Base-by-base conservation (phyloP, 169 alveolate species). In the Eimeria tenella region DNA sequence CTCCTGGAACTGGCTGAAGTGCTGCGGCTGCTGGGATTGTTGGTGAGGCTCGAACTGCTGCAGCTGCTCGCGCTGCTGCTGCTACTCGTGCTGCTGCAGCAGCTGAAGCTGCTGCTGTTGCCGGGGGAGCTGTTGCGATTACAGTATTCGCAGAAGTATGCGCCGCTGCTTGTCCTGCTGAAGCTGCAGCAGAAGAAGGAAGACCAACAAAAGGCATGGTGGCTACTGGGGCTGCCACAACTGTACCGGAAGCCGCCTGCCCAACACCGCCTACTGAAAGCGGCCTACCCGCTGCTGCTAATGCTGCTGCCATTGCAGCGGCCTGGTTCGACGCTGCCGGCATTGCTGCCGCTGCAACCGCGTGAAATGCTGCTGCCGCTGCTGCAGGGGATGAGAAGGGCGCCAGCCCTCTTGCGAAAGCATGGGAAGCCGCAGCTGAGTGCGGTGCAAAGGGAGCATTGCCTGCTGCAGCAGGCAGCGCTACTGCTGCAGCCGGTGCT, bases 261-360 rank as follows among this genome's bases (percentile, higher is more conserved):
- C 75, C 77, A 31, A 50, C 21, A 1, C 49, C 90, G 4, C 31
- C 75, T 5, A 31, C 77, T n/a, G 90, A 60, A 55, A 82, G 65
- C 31, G 90, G 90, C 77, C 90, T 82, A 55, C 90, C 90, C n/a
- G 77, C 75, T 60, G 90, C 90, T 23, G 90, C 90, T 56, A 55
- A 60, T 60, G 90, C 90, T 58, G 82, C 60, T 2, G 93, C 93
- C 83, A 86, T 62, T 63, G 93, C 93, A 19, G 93, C 93, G 17
- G 93, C 93, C 6, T 81, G 70, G n/a, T 65, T 86, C 6, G 75
- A 11, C n/a, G 79, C 93, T 86, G 70, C 70, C 5, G 93, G 83
- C 82, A 65, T 55, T 86, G 93, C 93, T n/a, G 90, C 73, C 5
- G 90, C 90, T 56, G 90, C 90, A 58, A 55, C 90, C 8, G 90